Conservation (phyloP, 148 eudicot species). For the Amaranthus palmeri region DNA sequence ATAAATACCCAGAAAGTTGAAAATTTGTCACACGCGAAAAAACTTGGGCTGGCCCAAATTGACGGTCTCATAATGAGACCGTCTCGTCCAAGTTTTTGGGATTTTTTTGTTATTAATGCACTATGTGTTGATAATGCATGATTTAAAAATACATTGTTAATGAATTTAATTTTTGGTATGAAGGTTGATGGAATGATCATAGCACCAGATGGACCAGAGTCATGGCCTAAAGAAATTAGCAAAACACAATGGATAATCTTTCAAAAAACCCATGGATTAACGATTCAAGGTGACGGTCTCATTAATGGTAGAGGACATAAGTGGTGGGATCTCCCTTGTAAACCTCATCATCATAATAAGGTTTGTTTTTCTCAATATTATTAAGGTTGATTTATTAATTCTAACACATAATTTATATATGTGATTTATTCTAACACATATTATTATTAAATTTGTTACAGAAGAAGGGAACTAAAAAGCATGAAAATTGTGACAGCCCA, state of each 20-base stretch:
- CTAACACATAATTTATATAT: no score
- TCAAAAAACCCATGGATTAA: conserved; percentile 59
- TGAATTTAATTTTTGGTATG: neutral
- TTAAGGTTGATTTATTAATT: no score
- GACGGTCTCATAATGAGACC: no score
- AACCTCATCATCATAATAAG: conserved; percentile 56
- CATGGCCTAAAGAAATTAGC: conserved; percentile 67
- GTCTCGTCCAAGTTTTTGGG: no score
- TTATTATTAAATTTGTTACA: conserved; percentile 15
- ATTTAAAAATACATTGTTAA: no score
- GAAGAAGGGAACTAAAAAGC: conserved; percentile 62
- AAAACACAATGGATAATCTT: conserved; percentile 83
- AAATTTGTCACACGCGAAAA: no score
- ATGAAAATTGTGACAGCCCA: conserved; percentile 91
- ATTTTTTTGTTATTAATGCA: no score
- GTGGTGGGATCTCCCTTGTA: conserved; percentile 97
- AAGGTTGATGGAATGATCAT: conserved; percentile 76
- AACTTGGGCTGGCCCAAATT: no score
- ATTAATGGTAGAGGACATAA: conserved; percentile 86
- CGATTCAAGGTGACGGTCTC: conserved; percentile 72
- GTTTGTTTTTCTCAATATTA: conserved; percentile 22
- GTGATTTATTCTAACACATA: no score
- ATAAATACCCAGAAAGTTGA: no score
- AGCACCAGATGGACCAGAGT: conserved; percentile 86
- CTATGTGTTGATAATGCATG: no score